phyloP scores from a whole-genome alignment of 2,329 filamentous ascomycete genomes.

The Pseudopyricularia javanii region DNA sequence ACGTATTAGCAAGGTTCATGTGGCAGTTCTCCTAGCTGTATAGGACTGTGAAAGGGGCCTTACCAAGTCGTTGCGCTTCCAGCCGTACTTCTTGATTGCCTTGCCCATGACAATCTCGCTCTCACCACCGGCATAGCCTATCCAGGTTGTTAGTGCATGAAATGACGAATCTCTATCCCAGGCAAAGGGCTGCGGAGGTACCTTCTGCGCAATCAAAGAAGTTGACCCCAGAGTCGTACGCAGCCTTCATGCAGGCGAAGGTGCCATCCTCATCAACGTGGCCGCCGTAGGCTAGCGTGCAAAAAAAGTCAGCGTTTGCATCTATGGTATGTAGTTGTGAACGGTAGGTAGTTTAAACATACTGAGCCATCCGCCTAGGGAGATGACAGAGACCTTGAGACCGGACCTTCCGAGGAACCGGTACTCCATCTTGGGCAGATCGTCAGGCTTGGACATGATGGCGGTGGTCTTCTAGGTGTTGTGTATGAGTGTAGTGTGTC shows the following conservation, averaged over 20 bases:
- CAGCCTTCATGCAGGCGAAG: constrained; percentile 48
- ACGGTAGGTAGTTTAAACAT: constrained; percentile 32
- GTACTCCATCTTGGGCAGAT: constrained; percentile 46
- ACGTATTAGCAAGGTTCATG: background rate
- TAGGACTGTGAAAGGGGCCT: background rate
- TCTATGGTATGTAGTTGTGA: background rate
- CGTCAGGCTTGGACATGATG: constrained; percentile 1
- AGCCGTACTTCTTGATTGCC: constrained; percentile 47
- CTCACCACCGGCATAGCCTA: constrained; percentile 42
- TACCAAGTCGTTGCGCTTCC: constrained; percentile 45
- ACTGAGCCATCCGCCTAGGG: constrained; percentile 60
- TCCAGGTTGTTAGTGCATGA: background rate
- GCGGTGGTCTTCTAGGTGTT: background rate
- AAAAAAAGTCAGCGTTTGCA: background rate
- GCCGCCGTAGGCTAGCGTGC: constrained; percentile 41
- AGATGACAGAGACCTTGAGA: constrained; percentile 62
- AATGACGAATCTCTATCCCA: background rate
- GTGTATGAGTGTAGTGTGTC: background rate
- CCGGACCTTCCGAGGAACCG: constrained; percentile 60
- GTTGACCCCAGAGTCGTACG: constrained; percentile 48
- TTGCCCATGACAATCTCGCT: constrained; percentile 53
- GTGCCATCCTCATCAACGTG: constrained; percentile 56
- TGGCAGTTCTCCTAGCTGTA: background rate
- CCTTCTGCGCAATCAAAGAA: constrained; percentile 51
- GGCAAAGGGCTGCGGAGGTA: background rate